Evolutionary conservation across 1,284 basidiomycete genomes (phyloP).

Genomic region (Irpex sp.): DNA sequence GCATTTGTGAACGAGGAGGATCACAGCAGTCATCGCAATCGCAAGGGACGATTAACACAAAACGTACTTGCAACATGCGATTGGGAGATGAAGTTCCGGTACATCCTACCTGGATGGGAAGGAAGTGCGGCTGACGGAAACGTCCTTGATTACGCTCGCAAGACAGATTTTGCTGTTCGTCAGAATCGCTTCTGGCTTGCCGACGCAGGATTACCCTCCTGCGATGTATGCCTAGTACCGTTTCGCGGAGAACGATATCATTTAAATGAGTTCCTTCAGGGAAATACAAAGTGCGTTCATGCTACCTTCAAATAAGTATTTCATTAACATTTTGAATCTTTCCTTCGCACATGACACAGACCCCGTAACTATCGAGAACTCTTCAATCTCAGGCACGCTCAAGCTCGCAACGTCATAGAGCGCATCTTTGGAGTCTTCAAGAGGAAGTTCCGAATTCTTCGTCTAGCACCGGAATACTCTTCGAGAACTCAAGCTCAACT

Average conservation of each 20-base stretch:
- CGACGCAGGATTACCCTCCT: slow-evolving; percentile 30
- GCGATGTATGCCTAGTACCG: slow-evolving; percentile 29
- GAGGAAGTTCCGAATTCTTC: slow-evolving; percentile 10
- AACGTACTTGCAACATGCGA: slow-evolving; percentile 23
- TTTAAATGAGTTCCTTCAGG: slow-evolving; percentile 31
- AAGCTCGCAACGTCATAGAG: slow-evolving; percentile 36
- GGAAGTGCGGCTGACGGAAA: slow-evolving; percentile 31
- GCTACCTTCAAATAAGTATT: slow-evolving; percentile 5
- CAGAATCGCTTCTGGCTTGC: slow-evolving; percentile 23
- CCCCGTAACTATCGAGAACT: slow-evolving; percentile 33
- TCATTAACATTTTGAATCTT: no score
- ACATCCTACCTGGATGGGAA: slow-evolving; percentile 33
- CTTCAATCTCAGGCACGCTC: slow-evolving; percentile 38
- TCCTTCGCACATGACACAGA: no score
- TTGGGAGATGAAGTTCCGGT: slow-evolving; percentile 26
- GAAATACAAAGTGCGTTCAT: slow-evolving; percentile 17
- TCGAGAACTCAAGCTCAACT: slow-evolving; percentile 19
- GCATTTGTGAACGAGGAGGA: neutral
- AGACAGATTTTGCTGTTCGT: slow-evolving; percentile 20
- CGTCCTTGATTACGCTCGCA: slow-evolving; percentile 17
- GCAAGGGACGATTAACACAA: slow-evolving; percentile 23
- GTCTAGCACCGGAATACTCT: slow-evolving; percentile 14
- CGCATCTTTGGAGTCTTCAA: slow-evolving; percentile 41
- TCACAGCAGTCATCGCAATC: slow-evolving; percentile 13
- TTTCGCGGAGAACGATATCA: slow-evolving; percentile 33